Conservation (phyloP, 768 basidiomycete genomes). For the Filobasidium wieringae region DNA sequence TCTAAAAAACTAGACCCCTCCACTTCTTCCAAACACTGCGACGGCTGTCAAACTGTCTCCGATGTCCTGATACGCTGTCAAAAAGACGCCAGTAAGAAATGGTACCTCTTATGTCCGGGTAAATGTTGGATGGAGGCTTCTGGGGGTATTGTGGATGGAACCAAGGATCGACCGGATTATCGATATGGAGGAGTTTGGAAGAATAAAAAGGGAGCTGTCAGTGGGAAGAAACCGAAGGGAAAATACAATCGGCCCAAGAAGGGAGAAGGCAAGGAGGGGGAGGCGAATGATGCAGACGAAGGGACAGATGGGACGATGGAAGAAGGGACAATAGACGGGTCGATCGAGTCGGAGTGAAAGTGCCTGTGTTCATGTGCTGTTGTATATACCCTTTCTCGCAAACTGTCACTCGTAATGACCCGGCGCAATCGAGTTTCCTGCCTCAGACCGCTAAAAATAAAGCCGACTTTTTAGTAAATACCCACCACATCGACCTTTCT, state of each 20-base stretch:
- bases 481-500: too few species aligned
- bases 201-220: slow-evolving; percentile 21
- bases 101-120: slow-evolving; percentile 9
- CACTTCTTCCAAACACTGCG: slow-evolving; percentile 8
- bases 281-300: too few species aligned
- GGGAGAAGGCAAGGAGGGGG: background rate
- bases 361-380: too few species aligned
- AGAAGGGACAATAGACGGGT: too few species aligned
- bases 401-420: too few species aligned
- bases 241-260: background rate
- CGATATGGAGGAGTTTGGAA: slow-evolving; percentile 10
- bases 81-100: slow-evolving; percentile 6
- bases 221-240: slow-evolving; percentile 32
- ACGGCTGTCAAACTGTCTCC: slow-evolving; percentile 1
- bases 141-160: slow-evolving; percentile 5
- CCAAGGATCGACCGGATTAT: background rate
- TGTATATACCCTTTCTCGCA: too few species aligned
- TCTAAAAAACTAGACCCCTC: slow-evolving; percentile 3
- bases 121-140: slow-evolving; percentile 7
- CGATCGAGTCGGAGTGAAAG: too few species aligned
- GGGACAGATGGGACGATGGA: too few species aligned
- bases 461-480: too few species aligned
- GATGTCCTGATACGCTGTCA: slow-evolving; percentile 12
- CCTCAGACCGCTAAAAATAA: too few species aligned
- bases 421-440: too few species aligned